Evolutionary conservation across 2,329 filamentous ascomycete genomes (phyloP).

Genomic region (Cordyceps pruinosa): DNA sequence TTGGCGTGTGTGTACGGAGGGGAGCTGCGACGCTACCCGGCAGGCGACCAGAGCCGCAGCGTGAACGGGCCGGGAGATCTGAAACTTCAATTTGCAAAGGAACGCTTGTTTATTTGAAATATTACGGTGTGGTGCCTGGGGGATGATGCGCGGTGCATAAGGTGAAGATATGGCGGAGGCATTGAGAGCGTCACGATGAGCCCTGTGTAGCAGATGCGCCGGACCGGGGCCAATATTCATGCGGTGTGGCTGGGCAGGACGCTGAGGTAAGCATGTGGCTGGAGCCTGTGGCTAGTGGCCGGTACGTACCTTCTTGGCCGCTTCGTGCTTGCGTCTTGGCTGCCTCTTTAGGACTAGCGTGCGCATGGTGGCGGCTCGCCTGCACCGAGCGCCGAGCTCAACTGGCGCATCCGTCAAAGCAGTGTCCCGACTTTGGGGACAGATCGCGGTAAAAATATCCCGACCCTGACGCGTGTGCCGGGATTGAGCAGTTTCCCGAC

Average conservation of each 20-base stretch:
- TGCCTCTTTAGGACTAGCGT: slow-evolving; percentile 25
- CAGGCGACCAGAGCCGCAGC: background rate
- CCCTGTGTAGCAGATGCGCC: background rate
- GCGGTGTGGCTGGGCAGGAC: background rate
- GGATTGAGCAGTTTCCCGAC: background rate
- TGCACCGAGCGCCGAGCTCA: background rate
- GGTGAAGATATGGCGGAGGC: background rate
- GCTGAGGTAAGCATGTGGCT: background rate
- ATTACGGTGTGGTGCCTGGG: background rate
- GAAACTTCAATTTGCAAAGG: background rate
- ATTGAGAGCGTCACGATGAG: background rate
- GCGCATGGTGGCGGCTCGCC: background rate
- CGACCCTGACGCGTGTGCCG: background rate
- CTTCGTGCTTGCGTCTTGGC: slow-evolving; percentile 22
- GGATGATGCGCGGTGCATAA: background rate
- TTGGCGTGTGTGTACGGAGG: background rate
- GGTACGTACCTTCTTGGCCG: background rate
- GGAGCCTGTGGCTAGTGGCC: background rate
- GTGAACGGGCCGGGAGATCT: background rate
- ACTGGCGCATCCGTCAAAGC: background rate
- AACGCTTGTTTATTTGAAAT: background rate
- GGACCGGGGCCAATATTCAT: background rate
- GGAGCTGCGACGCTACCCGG: slow-evolving; percentile 2
- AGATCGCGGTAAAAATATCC: background rate
- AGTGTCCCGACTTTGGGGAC: background rate